These are phyloP conservation scores for Pulveroboletus ravenelii DNA, from an alignment of 768 basidiomycete genomes.

Conservation along the genomic window DNA sequence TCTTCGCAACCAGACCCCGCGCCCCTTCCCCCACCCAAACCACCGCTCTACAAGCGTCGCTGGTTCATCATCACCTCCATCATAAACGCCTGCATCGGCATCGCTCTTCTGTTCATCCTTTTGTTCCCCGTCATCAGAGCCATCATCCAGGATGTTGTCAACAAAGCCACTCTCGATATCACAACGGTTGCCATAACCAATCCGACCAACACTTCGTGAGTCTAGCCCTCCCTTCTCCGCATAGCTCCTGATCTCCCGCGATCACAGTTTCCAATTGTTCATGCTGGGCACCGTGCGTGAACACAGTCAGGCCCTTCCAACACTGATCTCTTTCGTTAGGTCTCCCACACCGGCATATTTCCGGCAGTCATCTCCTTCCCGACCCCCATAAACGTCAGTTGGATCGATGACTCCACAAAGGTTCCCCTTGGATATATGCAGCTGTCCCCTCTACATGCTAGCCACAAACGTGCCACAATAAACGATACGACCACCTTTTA, in stretches of 20 bases:
- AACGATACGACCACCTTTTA: slow-evolving; percentile 57
- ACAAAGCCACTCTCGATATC: slow-evolving; percentile 50
- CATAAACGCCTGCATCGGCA: slow-evolving; percentile 47
- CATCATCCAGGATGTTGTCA: slow-evolving; percentile 61
- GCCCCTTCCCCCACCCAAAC: slow-evolving; percentile 10
- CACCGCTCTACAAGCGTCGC: slow-evolving; percentile 56
- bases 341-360: slow-evolving; percentile 63
- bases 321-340: slow-evolving; percentile 32
- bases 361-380: slow-evolving; percentile 59
- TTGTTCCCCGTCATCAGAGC: slow-evolving; percentile 66
- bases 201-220: slow-evolving; percentile 56
- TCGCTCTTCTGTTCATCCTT: slow-evolving; percentile 62
- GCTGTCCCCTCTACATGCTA: slow-evolving; percentile 45
- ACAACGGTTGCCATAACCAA: slow-evolving; percentile 46
- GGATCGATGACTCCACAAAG: slow-evolving; percentile 48
- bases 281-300: slow-evolving; percentile 51
- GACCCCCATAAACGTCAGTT: slow-evolving; percentile 52
- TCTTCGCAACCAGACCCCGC: neutral
- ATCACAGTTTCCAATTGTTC: slow-evolving; percentile 44
- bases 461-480: slow-evolving; percentile 52
- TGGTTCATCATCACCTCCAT: slow-evolving; percentile 60
- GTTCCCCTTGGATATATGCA: slow-evolving; percentile 52
- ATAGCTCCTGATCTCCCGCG: slow-evolving; percentile 3
- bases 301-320: neutral
- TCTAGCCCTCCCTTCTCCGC: neutral